Evolutionary conservation across 805 yeast species (phyloP).

Genomic region (Vanderwaltozyma polyspora): DNA sequence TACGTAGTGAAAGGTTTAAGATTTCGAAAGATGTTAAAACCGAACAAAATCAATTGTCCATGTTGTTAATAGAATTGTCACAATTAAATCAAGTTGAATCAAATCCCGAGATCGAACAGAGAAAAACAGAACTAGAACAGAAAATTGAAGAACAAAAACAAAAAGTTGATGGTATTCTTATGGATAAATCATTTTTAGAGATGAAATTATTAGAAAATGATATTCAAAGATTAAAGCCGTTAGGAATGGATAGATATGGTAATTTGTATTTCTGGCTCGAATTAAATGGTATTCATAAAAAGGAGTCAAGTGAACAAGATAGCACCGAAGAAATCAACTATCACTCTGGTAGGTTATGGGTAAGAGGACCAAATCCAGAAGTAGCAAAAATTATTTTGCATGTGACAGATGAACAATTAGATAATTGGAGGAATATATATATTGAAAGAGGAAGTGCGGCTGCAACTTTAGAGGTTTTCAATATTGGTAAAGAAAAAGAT

Average conservation of each 20-base stretch:
- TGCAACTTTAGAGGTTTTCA: slow-evolving; percentile 20
- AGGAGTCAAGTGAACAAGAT: slow-evolving; percentile 25
- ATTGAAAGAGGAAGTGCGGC: slow-evolving; percentile 10
- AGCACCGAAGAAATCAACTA: slow-evolving; percentile 44
- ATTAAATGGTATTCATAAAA: slow-evolving; percentile 61
- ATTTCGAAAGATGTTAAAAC: slow-evolving; percentile 19
- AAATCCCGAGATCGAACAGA: slow-evolving; percentile 2
- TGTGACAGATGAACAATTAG: slow-evolving; percentile 18
- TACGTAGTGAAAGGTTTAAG: slow-evolving; percentile 26
- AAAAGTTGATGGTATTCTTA: slow-evolving; percentile 33
- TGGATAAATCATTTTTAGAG: slow-evolving; percentile 44
- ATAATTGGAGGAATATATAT: slow-evolving; percentile 21
- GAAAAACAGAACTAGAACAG: slow-evolving; percentile 6
- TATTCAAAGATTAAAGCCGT: slow-evolving; percentile 58
- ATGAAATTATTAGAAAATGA: slow-evolving; percentile 56
- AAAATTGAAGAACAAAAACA: slow-evolving; percentile 17
- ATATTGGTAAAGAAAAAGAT: slow-evolving; percentile 12
- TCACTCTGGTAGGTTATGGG: slow-evolving; percentile 76
- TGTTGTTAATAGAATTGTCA: slow-evolving; percentile 2
- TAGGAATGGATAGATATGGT: slow-evolving; percentile 75
- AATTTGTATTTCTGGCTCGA: slow-evolving; percentile 97
- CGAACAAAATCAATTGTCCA: slow-evolving; percentile 9
- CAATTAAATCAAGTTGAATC: neutral
- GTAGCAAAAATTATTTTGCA: slow-evolving; percentile 30
- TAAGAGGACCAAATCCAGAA: slow-evolving; percentile 74